Conservation (phyloP, 495 filamentous ascomycete genomes). For the Hypoxylon cercidicola region DNA sequence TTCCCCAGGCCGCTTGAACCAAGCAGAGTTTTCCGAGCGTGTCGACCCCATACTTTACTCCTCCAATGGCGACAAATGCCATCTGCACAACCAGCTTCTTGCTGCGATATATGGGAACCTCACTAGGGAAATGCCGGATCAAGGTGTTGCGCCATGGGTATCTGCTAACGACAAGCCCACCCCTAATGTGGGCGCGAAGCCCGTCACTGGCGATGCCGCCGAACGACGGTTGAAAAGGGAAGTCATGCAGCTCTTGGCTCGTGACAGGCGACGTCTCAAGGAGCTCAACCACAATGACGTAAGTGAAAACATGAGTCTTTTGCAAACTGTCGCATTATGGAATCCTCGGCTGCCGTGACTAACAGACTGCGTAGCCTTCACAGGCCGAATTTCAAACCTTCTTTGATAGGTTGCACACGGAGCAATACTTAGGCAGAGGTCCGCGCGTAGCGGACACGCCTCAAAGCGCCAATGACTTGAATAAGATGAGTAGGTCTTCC, state of each 20-base stretch:
- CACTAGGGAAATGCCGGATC: slow-evolving; percentile 87
- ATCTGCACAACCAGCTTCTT: slow-evolving; percentile 92
- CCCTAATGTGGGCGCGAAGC: slow-evolving; percentile 75
- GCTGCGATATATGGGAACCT: slow-evolving; percentile 87
- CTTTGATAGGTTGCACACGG: slow-evolving; percentile 64
- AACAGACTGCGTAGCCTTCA: slow-evolving; percentile 65
- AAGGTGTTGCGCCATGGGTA: slow-evolving; percentile 94
- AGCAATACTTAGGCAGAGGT: slow-evolving; percentile 76
- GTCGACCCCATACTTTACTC: slow-evolving; percentile 77
- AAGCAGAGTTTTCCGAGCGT: slow-evolving; percentile 80
- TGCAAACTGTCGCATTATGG: neutral
- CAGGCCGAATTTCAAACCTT: slow-evolving; percentile 67
- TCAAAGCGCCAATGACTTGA: slow-evolving; percentile 83
- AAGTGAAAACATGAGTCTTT: slow-evolving; percentile 20
- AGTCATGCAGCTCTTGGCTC: slow-evolving; percentile 88
- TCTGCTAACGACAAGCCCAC: slow-evolving; percentile 95
- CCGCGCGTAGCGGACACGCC: slow-evolving; percentile 76
- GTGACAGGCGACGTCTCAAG: slow-evolving; percentile 89
- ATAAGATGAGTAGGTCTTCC: slow-evolving; percentile 81
- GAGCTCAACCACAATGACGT: slow-evolving; percentile 70
- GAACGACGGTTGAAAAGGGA: slow-evolving; percentile 92
- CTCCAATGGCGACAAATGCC: slow-evolving; percentile 73
- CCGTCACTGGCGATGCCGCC: slow-evolving; percentile 84
- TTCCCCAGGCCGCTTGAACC: slow-evolving; percentile 78
- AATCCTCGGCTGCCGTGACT: neutral